Percentiles rank a stretch among this genome's conserved stretches.
These are phyloP conservation scores for Starmerella apicola DNA, from an alignment of 805 yeast genomes.

Conservation along the genomic window DNA sequence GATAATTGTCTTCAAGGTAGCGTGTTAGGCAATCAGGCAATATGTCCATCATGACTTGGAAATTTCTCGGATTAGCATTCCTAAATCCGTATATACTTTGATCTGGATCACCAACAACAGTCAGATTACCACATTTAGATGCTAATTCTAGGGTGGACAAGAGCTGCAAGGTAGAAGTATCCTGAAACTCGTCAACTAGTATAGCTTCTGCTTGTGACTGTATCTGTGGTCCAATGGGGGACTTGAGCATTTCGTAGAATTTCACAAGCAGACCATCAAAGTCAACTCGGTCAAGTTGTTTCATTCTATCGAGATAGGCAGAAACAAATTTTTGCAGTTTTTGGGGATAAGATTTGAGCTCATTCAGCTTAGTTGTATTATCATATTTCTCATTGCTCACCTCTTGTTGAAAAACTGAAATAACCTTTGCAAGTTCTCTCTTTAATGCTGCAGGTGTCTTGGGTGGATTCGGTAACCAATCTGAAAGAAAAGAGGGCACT, in stretches of 20 bases:
- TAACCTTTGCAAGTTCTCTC: not conserved
- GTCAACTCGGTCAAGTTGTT: conserved; percentile 40
- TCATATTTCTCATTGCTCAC: not conserved
- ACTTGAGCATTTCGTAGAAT: conserved; percentile 39
- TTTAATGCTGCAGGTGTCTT: not conserved
- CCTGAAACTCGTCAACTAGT: conserved; percentile 89
- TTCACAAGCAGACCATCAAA: conserved; percentile 70
- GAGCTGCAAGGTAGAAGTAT: conserved; percentile 69
- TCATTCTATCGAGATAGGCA: conserved; percentile 23
- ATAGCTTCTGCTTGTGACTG: conserved; percentile 50
- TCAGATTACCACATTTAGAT: conserved; percentile 32
- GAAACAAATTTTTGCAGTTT: not conserved
- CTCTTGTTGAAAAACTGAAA: not conserved
- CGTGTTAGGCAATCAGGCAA: conserved; percentile 27
- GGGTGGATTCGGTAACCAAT: too few relatives aligned
- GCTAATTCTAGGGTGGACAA: conserved; percentile 48
- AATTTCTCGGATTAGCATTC: conserved; percentile 61
- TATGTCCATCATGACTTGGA: conserved; percentile 39
- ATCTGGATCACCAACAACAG: conserved; percentile 94
- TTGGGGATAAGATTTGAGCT: not conserved
- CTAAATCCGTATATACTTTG: conserved; percentile 88
- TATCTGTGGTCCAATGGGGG: conserved; percentile 23
- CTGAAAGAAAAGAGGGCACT: not conserved
- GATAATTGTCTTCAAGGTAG: conserved; percentile 55
- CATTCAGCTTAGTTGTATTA: not conserved